Base-by-base conservation (phyloP, 148 eudicot species). In the Amaranthus palmeri region DNA sequence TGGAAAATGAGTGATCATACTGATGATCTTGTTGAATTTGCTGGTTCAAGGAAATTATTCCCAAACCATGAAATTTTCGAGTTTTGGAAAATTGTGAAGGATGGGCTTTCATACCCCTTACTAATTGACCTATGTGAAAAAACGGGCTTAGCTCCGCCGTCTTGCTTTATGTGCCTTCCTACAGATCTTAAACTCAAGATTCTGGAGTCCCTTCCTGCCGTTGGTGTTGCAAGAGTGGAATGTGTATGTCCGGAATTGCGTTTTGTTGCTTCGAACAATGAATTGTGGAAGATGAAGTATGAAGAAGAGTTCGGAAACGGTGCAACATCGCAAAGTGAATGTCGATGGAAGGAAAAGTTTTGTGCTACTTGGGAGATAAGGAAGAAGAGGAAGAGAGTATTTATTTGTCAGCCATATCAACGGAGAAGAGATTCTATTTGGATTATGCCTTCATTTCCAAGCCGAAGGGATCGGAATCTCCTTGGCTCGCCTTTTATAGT, bases 11-110 rank as follows among this genome's bases (percentile, higher is more conserved):
- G 81, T 69, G 91, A 85, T 10, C 25, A 57, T 4, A 42, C 54
- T 50, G 83, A 67, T 53, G 78, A 67, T 5, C 54, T 36, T 11
- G 68, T 42, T 42, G 77, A 15, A 14, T 65, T 74, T 3, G 71
- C 44, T 50, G 79, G 61, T 4, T 58, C 68, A 36, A 54, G 53
- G 40, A 62, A 71, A 65, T 8, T 72, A 10, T 73, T 58, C 62
- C 86, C 86, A 3, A 88, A 83, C 68, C 82, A 47, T 41, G 92
- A 92, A 56, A 85, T 92, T 66, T 95, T 91, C 50, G 88, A 84
- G 47, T 92, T 95, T 75, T 92, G 97, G 97, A 86, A 82, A 77
- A 80, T 53, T 56, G 84, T 95, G 15, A 95, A 95, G 74, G 99
- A 91, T 66, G 86, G 83, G 40, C 84, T 95, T 53, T 83, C 93